These are phyloP conservation scores for Penicillium tannophilum DNA, from an alignment of 495 filamentous ascomycete genomes.

Conservation along the genomic window DNA sequence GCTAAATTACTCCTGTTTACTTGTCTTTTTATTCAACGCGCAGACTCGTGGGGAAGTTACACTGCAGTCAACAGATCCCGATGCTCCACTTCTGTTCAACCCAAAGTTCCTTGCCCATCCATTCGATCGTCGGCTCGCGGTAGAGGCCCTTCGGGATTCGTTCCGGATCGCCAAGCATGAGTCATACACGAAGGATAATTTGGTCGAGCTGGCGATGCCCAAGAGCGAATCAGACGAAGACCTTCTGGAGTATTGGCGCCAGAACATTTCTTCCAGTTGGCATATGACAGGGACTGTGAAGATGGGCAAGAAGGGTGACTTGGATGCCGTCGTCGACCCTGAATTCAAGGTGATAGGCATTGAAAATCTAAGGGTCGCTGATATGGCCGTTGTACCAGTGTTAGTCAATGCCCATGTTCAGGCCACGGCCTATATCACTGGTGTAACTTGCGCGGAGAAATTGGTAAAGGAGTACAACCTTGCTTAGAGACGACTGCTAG, in stretches of 20 bases:
- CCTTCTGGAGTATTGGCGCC: conserved; percentile 50
- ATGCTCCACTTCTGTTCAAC: conserved; percentile 52
- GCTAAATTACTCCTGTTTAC: conserved; percentile 23
- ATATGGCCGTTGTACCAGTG: conserved; percentile 60
- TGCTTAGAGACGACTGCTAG: neutral
- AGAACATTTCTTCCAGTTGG: conserved; percentile 35
- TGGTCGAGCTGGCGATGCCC: conserved; percentile 42
- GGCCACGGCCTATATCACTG: conserved; percentile 30
- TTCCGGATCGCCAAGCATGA: conserved; percentile 33
- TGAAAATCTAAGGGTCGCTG: conserved; percentile 57
- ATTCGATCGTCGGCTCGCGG: conserved; percentile 55
- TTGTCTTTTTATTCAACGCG: conserved; percentile 30
- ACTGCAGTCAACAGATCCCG: conserved; percentile 54
- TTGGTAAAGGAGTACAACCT: conserved; percentile 22
- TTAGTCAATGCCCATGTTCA: conserved; percentile 38
- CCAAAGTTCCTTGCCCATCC: conserved; percentile 55
- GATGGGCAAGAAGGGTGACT: conserved; percentile 50
- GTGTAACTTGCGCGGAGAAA: conserved; percentile 28
- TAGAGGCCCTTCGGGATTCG: conserved; percentile 54
- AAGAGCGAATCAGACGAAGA: conserved; percentile 53
- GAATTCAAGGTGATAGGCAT: conserved; percentile 55
- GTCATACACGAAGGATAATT: conserved; percentile 27
- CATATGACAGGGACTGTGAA: conserved; percentile 59
- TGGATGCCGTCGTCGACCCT: conserved; percentile 48
- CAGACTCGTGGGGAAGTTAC: conserved; percentile 50